Base-by-base conservation (phyloP, 768 basidiomycete genomes). In the Calocybe cyanea region DNA sequence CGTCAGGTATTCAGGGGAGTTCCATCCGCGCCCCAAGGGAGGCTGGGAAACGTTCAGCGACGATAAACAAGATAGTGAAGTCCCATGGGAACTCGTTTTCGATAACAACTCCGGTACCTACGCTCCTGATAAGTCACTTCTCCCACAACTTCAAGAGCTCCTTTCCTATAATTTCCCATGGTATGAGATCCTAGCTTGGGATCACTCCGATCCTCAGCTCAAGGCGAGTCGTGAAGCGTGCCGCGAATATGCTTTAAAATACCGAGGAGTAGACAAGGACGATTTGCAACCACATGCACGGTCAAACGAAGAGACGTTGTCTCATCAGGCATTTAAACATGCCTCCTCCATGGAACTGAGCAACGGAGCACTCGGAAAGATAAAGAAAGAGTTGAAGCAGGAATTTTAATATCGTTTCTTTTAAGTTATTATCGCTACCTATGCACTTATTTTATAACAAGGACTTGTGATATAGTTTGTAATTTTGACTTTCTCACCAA, bases 91-190 rank as follows among this genome's bases (percentile, higher is more conserved):
- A 62, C 62, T 92, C 24, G 82, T 91, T 51, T 78, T 92, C 57
- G 90, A 92, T 61, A 92, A 93, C 57, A 86, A 87, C 57, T 83
- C 80, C 54, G 90, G 90, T 39, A 93, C 89, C 41, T 92, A 92
- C 59, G 75, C 87, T 24, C 90, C 91, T 1, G 79, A 88, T 57
- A 70, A 73, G 43, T 62, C 55, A 43, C 56, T 91, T 52, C 64
- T 92, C 2, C 82, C 84, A 0, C 60, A 70, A 34, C 61, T 91
- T 46, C 76, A 78, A 58, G 70, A 68, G 51, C 67, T 87, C 20
- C 58, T 92, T 41, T 81, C 87, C 63, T 73, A 75, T 56, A 92
- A 92, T 57, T 89, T 93, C 58, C 70, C 77, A 15, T 83, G 81
- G 2, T 70, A 89, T 47, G 62, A 54, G 25, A 70, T 90, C 15